phyloP scores from a whole-genome alignment of 768 basidiomycete genomes.

The Hygrocybe coccinea region DNA sequence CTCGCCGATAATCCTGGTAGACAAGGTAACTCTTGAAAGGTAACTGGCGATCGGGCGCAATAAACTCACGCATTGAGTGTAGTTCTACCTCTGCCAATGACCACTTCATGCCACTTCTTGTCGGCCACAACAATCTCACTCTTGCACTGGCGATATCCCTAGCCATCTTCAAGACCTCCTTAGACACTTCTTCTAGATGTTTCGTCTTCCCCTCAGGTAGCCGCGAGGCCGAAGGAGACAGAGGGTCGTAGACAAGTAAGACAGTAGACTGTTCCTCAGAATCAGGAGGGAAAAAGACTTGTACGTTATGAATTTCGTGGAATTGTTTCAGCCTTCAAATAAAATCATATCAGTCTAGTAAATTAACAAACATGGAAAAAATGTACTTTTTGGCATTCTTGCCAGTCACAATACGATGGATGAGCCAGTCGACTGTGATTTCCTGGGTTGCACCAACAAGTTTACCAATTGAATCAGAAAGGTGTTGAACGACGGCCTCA shows the following conservation, averaged over 20 bases:
- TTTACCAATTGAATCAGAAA: conserved; percentile 73
- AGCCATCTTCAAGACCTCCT: conserved; percentile 70
- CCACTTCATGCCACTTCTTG: conserved; percentile 85
- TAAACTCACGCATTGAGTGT: conserved; percentile 75
- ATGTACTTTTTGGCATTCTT: conserved; percentile 80
- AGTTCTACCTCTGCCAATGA: conserved; percentile 78
- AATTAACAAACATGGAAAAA: background rate
- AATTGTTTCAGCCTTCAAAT: conserved; percentile 66
- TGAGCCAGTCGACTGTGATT: conserved; percentile 77
- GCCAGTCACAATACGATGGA: conserved; percentile 78
- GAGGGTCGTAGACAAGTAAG: conserved; percentile 80
- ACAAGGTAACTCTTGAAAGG: background rate
- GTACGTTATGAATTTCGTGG: conserved; percentile 76
- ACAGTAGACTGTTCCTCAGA: conserved; percentile 68
- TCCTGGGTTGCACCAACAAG: conserved; percentile 72
- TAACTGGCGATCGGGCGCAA: background rate
- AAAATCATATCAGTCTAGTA: background rate
- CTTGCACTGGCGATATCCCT: conserved; percentile 83
- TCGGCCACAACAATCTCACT: conserved; percentile 72
- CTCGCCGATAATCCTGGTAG: conserved; percentile 78
- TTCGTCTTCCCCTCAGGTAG: conserved; percentile 71
- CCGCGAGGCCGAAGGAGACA: conserved; percentile 55
- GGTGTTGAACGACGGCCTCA: conserved; percentile 66
- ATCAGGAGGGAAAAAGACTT: conserved; percentile 85
- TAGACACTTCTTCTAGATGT: conserved; percentile 71